phyloP scores from a whole-genome alignment of 1,284 basidiomycete genomes.

The Singerocomus rubriflavus region DNA sequence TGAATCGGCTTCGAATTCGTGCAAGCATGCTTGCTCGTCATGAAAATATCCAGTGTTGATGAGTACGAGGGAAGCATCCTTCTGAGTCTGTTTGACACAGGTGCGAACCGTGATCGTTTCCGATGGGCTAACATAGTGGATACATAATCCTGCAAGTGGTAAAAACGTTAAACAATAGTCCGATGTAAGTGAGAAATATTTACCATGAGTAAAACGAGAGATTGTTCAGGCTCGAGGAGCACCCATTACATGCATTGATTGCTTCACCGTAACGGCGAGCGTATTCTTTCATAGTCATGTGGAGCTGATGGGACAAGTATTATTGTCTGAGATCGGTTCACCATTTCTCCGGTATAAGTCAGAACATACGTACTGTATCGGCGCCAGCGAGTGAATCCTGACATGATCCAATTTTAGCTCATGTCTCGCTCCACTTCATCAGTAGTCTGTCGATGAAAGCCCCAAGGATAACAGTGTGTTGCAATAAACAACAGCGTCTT shows the following conservation, averaged over 20 bases:
- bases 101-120: constrained; percentile 3
- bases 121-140: constrained; percentile 1
- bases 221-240: neutral
- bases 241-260: neutral
- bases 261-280: neutral
- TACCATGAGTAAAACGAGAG: neutral
- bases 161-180: neutral
- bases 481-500: too few relatives aligned
- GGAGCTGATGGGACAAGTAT: too few relatives aligned
- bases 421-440: too few relatives aligned
- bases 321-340: too few relatives aligned
- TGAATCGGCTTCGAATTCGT: neutral
- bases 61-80: neutral
- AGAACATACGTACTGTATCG: too few relatives aligned
- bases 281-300: too few relatives aligned
- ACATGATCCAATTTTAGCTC: too few relatives aligned
- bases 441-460: too few relatives aligned
- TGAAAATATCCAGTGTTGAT: neutral
- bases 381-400: too few relatives aligned
- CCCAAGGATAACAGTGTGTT: too few relatives aligned
- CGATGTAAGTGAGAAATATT: neutral
- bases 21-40: neutral
- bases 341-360: too few relatives aligned
- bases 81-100: neutral
- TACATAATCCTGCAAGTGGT: neutral